A percentile compares a stretch with the other conserved stretches of the same genome.
Evolutionary conservation across 306 rosid genomes (phyloP).

Genomic region (Benincasa hispida): DNA sequence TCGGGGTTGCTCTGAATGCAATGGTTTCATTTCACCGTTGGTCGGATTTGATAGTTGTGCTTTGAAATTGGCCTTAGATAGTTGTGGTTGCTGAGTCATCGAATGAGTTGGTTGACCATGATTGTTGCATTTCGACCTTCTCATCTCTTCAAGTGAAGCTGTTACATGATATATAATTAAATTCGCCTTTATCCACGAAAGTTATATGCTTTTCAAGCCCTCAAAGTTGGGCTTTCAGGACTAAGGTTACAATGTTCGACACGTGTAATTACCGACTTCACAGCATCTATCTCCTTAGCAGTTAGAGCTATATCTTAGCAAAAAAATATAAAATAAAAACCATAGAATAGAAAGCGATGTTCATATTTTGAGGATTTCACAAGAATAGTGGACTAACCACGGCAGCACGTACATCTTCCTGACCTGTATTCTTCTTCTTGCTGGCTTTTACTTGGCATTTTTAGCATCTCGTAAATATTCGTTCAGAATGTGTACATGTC

Average conservation of each 20-base stretch:
- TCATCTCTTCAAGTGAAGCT: constrained; percentile 12
- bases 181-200: too few species aligned
- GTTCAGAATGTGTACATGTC: too few species aligned
- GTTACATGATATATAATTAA: too few species aligned
- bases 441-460: not conserved
- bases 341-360: not conserved
- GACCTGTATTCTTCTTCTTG: not conserved
- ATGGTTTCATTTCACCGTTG: not conserved
- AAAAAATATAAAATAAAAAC: not conserved
- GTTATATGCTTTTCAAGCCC: constrained; percentile 22
- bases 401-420: constrained; percentile 21
- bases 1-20: not conserved
- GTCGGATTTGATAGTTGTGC: not conserved
- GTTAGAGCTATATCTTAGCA: not conserved
- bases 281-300: constrained; percentile 19
- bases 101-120: not conserved
- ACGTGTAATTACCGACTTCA: constrained; percentile 20
- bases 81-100: not conserved
- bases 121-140: not conserved
- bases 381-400: not conserved
- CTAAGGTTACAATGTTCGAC: constrained; percentile 28
- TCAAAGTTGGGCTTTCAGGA: constrained; percentile 13
- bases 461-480: too few species aligned
- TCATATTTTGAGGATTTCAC: not conserved
- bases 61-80: not conserved